Percentiles rank a stretch among this genome's conserved stretches.
phyloP scores from a whole-genome alignment of 495 filamentous ascomycete genomes.

The Penicillium taxi region DNA sequence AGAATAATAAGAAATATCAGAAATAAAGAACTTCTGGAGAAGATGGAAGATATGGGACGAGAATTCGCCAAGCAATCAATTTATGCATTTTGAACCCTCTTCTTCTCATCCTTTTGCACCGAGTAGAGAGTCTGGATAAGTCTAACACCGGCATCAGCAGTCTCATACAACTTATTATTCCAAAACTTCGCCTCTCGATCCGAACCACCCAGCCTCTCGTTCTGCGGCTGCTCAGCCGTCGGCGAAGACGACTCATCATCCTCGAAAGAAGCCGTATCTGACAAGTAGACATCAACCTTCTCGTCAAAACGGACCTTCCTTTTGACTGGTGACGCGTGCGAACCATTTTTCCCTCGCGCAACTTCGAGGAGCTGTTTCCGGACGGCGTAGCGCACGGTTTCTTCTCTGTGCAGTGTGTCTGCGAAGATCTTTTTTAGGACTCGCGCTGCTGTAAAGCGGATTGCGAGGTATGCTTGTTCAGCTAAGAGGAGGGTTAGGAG shows the following conservation, averaged over 20 bases:
- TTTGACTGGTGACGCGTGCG: constrained; percentile 11
- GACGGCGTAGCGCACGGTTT: constrained; percentile 59
- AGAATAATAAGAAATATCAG: too few species aligned
- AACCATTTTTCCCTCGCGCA: constrained; percentile 6
- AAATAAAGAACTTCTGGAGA: too few species aligned
- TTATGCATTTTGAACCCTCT: constrained; percentile 15
- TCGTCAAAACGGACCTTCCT: constrained; percentile 35
- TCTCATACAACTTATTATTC: constrained; percentile 17
- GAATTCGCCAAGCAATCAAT: too few species aligned
- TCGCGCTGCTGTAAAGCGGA: constrained; percentile 56
- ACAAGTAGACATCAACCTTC: constrained; percentile 29
- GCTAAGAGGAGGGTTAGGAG: constrained; percentile 72
- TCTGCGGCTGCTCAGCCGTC: constrained; percentile 10
- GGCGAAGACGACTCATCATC: constrained; percentile 13
- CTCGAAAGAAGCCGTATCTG: constrained; percentile 6
- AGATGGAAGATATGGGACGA: too few species aligned
- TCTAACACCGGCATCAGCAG: constrained; percentile 29
- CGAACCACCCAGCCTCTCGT: constrained; percentile 21
- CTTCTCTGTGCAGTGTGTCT: constrained; percentile 69
- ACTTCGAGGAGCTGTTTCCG: constrained; percentile 57
- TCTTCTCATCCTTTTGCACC: constrained; percentile 2
- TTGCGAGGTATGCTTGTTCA: constrained; percentile 73
- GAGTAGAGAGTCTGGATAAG: constrained; percentile 29
- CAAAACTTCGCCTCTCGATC: constrained; percentile 31
- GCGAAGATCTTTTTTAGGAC: constrained; percentile 68